These are phyloP conservation scores for Exophiala sideris DNA, from an alignment of 2,329 filamentous ascomycete species.

Conservation along the genomic window DNA sequence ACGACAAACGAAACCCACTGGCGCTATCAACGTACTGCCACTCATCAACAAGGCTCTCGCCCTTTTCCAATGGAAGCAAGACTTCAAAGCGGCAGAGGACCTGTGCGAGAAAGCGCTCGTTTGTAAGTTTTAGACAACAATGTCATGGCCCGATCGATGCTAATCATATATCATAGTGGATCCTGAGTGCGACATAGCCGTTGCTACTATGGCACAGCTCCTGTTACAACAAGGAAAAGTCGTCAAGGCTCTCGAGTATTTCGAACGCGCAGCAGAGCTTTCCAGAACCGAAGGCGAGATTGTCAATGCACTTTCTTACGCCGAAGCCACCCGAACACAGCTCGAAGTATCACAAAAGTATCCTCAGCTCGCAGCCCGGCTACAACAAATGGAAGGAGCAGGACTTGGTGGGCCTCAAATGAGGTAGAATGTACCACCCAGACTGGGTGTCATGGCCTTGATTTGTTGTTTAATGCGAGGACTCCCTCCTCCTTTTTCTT, in stretches of 20 bases:
- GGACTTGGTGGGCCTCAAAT: constrained; percentile 18
- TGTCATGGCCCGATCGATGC: constrained; percentile 35
- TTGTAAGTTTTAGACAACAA: constrained; percentile 60
- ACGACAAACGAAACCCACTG: constrained; percentile 83
- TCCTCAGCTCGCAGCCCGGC: constrained; percentile 70
- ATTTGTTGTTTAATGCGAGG: constrained; percentile 5
- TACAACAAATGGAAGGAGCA: constrained; percentile 56
- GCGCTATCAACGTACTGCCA: constrained; percentile 91
- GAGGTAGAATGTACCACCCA: constrained; percentile 8
- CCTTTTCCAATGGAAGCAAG: constrained; percentile 97
- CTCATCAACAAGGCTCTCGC: constrained; percentile 98
- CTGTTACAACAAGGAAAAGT: constrained; percentile 98
- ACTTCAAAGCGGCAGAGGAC: constrained; percentile 91
- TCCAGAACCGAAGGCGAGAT: constrained; percentile 93
- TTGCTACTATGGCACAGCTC: constrained; percentile 97
- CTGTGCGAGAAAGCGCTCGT: constrained; percentile 96
- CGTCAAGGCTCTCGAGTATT: constrained; percentile 90
- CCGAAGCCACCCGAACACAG: constrained; percentile 93
- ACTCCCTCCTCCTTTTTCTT: constrained; percentile 17
- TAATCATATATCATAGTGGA: constrained; percentile 66
- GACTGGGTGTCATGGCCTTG: constrained; percentile 3
- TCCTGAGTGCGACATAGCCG: constrained; percentile 96
- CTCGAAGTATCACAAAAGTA: constrained; percentile 88
- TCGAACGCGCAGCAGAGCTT: constrained; percentile 91
- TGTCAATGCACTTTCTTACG: constrained; percentile 92